Evolutionary conservation across 2,329 filamentous ascomycete species (phyloP).

Genomic region (Emericellopsis cladophorae): DNA sequence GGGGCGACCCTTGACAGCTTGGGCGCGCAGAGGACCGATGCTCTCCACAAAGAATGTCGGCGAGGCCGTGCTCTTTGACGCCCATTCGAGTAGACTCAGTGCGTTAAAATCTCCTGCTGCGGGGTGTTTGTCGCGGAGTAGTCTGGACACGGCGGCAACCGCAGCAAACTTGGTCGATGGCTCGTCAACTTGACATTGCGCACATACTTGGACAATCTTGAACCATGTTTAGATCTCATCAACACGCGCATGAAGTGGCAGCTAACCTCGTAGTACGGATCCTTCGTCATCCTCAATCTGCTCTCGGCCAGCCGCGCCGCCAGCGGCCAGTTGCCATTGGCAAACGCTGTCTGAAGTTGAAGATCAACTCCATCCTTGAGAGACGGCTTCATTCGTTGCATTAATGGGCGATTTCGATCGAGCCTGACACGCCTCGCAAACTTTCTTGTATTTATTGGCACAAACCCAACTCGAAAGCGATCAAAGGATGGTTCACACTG

Average conservation of each 20-base stretch:
- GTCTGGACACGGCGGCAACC: constrained; percentile 28
- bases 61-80: constrained; percentile 23
- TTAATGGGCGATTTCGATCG: constrained; percentile 5
- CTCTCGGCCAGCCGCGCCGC: constrained; percentile 40
- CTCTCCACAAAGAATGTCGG: constrained; percentile 30
- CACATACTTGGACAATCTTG: constrained; percentile 33
- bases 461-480: no score
- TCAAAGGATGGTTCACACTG: no score
- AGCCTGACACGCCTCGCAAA: no score
- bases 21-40: constrained; percentile 34
- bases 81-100: constrained; percentile 43
- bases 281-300: constrained; percentile 32
- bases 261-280: constrained; percentile 42
- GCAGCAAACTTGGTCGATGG: constrained; percentile 30
- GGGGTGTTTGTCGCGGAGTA: constrained; percentile 27
- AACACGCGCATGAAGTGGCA: neutral
- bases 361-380: constrained; percentile 39
- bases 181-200: constrained; percentile 39
- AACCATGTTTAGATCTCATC: neutral
- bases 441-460: no score
- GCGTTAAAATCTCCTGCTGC: constrained; percentile 27
- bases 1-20: constrained; percentile 39
- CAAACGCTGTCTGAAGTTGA: constrained; percentile 42
- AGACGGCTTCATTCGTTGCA: constrained; percentile 19
- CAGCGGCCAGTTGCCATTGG: constrained; percentile 38